Base-by-base conservation (phyloP, 345 rosid genomes). In the Camelina hispida region DNA sequence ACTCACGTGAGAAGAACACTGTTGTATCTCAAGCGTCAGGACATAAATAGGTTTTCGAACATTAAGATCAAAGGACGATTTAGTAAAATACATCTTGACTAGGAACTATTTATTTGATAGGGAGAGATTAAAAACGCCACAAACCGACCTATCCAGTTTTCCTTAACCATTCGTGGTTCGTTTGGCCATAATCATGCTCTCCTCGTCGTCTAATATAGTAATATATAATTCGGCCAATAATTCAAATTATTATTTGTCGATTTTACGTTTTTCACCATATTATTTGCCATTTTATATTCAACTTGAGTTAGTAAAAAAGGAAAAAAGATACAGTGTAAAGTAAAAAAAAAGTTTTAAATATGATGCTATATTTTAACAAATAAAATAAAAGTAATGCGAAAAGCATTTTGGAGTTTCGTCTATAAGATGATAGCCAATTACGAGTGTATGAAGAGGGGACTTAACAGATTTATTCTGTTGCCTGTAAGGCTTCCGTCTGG, bases 1-100 rank as follows among this genome's bases (percentile, higher is more conserved):
- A 50, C 68, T 72, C 81, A 78, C 77, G 81, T 72, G 81, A 71
- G 48, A 37, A 50, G 50, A 42, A 8, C 46, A 72, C 57, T 77
- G 80, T 77, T 17, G 66, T 23, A 62, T 69, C 74, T 76, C 64
- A 22, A 55, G 71, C 22, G 30, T 17, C 66, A 18, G 62, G 52
- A 44, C 73, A 38, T 51, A 34, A 61, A 61, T 18, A 48, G 62
- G 51, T 61, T 68, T 61, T n/a, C 55, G 28, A 59, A 43, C 56
- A 30, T 14, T 22, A 3, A 30, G 6, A 22, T 48, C 9, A 54
- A 6, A 6, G 69, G 79, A 17, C 2, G 38, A 9, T 15, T 38
- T 20, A 1, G 79, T 67, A 67, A 74, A 37, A 18, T 6, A 9
- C 13, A 14, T 22, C 0, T 15, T 55, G 22, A 22, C 35, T n/a